These are phyloP conservation scores for Wickerhamiella shivajii DNA, from an alignment of 805 yeast genomes.

Conservation along the genomic window DNA sequence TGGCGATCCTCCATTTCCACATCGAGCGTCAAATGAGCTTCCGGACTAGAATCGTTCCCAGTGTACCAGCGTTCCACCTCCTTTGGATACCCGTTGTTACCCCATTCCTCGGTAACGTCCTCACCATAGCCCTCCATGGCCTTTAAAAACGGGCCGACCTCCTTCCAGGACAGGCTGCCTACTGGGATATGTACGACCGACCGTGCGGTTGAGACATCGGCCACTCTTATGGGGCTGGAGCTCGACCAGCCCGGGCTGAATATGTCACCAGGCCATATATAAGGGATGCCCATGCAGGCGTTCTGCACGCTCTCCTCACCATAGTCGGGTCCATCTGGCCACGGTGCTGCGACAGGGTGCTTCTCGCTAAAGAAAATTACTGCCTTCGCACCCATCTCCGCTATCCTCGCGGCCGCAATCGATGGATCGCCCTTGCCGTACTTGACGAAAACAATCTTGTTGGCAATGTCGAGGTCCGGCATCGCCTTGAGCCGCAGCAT, in stretches of 20 bases:
- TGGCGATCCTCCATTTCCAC: conserved; percentile 38
- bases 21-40: conserved; percentile 25
- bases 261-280: conserved; percentile 61
- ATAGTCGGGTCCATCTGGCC: conserved; percentile 26
- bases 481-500: conserved; percentile 25
- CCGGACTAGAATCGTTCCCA: conserved; percentile 24
- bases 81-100: conserved; percentile 20
- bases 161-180: conserved; percentile 63
- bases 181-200: conserved; percentile 60
- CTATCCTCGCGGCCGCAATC: conserved; percentile 41
- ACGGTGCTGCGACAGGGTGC: conserved; percentile 15
- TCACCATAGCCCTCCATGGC: conserved; percentile 28
- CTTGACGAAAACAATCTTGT: conserved; percentile 43
- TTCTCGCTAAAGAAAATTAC: conserved; percentile 47
- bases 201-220: conserved; percentile 35
- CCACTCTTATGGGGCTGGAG: conserved; percentile 28
- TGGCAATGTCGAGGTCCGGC: conserved; percentile 31
- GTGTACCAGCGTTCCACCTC: conserved; percentile 31
- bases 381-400: conserved; percentile 43
- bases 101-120: conserved; percentile 25
- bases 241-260: conserved; percentile 64
- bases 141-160: conserved; percentile 36
- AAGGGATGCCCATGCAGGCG: conserved; percentile 30
- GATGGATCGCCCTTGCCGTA: conserved; percentile 41
- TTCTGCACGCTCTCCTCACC: conserved; percentile 36